These are phyloP conservation scores for Phytophthora hybrid DNA, from an alignment of 352 stramenopile genomes.

Conservation along the genomic window DNA sequence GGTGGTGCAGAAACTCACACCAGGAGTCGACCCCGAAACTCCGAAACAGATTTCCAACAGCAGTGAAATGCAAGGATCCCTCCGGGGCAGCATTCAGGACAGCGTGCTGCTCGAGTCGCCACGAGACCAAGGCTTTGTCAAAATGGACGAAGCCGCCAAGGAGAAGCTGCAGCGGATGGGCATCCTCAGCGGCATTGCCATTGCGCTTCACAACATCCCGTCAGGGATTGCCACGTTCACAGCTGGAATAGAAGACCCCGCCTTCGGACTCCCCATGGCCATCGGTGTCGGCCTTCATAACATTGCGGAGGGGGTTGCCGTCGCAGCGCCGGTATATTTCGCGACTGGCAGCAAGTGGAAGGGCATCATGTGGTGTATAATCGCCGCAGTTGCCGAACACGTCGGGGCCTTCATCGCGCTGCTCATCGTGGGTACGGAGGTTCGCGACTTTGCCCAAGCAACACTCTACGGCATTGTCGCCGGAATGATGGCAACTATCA, in stretches of 20 bases:
- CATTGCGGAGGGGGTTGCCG: conserved; percentile 96
- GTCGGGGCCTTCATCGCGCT: conserved; percentile 91
- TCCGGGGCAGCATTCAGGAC: conserved; percentile 30
- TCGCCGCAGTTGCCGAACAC: conserved; percentile 92
- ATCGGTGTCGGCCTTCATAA: conserved; percentile 97
- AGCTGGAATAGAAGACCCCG: conserved; percentile 86
- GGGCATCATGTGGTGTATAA: conserved; percentile 93
- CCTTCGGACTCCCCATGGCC: conserved; percentile 89
- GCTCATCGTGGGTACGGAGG: conserved; percentile 59
- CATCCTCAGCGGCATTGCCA: conserved; percentile 93
- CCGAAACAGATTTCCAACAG: conserved; percentile 10
- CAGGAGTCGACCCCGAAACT: conserved; percentile 26
- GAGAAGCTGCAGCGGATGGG: conserved; percentile 86
- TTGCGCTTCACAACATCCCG: conserved; percentile 97
- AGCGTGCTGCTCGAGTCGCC: conserved; percentile 39
- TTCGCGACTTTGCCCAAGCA: conserved; percentile 57
- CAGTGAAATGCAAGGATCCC: conserved; percentile 5
- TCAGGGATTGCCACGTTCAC: conserved; percentile 97
- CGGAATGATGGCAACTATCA: conserved; percentile 96
- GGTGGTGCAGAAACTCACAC: conserved; percentile 54
- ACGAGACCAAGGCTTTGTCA: conserved; percentile 32
- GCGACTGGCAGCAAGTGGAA: conserved; percentile 94
- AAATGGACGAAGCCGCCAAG: conserved; percentile 54
- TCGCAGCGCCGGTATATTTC: conserved; percentile 97
- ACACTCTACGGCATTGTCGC: conserved; percentile 92